phyloP scores from a whole-genome alignment of 345 rosid species.

The Gynandropsis gynandra region DNA sequence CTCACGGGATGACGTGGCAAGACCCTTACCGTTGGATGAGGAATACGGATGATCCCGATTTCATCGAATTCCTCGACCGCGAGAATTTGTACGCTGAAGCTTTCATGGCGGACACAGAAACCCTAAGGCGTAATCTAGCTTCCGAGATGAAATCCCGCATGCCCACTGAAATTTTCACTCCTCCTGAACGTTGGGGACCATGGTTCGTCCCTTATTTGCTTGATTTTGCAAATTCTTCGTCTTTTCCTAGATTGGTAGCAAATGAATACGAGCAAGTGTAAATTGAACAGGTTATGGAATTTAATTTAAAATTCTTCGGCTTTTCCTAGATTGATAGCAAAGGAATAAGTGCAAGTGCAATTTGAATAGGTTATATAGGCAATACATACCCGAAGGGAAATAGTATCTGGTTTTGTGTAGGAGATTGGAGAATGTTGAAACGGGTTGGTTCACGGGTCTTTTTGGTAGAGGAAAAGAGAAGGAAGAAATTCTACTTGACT shows the following conservation, averaged over 20 bases:
- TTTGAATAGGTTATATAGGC: slow-evolving; percentile 53
- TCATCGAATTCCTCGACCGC: slow-evolving; percentile 39
- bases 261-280: slow-evolving; percentile 8
- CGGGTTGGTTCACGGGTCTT: slow-evolving; percentile 36
- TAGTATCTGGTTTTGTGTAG: slow-evolving; percentile 79
- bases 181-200: slow-evolving; percentile 81
- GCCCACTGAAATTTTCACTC: slow-evolving; percentile 52
- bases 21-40: slow-evolving; percentile 91
- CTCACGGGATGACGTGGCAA: slow-evolving; percentile 54
- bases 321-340: not conserved
- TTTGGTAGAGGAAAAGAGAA: slow-evolving; percentile 23
- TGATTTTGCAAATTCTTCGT: not conserved
- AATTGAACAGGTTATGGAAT: slow-evolving; percentile 48
- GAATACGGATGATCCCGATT: slow-evolving; percentile 43
- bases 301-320: not conserved
- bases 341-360: slow-evolving; percentile 5
- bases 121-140: slow-evolving; percentile 38
- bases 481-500: slow-evolving; percentile 81
- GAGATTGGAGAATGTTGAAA: slow-evolving; percentile 30
- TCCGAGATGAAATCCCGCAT: slow-evolving; percentile 61
- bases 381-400: slow-evolving; percentile 73
- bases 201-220: slow-evolving; percentile 38
- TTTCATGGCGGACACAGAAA: slow-evolving; percentile 71
- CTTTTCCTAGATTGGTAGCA: not conserved
- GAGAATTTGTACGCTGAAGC: slow-evolving; percentile 72